Base-by-base conservation (phyloP, 495 filamentous ascomycete species). In the Neurospora sp. region DNA sequence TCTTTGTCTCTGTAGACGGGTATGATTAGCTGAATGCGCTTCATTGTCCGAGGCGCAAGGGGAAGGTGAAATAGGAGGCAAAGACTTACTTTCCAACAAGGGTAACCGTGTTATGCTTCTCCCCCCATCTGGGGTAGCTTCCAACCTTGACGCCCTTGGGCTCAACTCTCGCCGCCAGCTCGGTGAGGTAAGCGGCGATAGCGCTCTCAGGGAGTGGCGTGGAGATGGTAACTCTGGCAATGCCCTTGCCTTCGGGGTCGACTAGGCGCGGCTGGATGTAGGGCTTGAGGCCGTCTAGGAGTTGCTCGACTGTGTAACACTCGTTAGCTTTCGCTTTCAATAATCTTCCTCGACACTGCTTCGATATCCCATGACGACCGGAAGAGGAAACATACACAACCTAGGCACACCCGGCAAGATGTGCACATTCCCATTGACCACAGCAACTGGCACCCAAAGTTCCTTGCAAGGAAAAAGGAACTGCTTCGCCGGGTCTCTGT, bases 71-170 rank as follows among this genome's bases (percentile, higher is more conserved):
- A 48, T 10, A 46, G 11, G 5, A 40, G 14, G n/a, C 11, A 40
- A 10, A 70, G 48, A 74, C 80, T 68, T 74, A 85, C 83, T 79
- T 86, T 14, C 96, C 96, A 20, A 97, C 94, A 37, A 99, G 83
- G 35, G 96, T 98, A 39, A 99, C 92, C 0, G 93, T 94, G 79
- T 99, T 99, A 38, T 87, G 86, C 76, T 89, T 89, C 85, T 92
- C 95, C 0, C 91, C 93, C 96, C 94, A 97, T 68, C 93, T 84
- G 31, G 96, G 96, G 82, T 99, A 99, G 78, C 93, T 96, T 9
- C 96, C 96, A n/a, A 99, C 93, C 83, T 98, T 98, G 70, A 99
- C 87, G 0, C 93, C 93, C 74, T 87, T 87, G 0, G 87, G 81
- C 79, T 89, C 88, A 9, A 92, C 92, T 80, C 86, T 88, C 16